Percentiles rank a stretch among this genome's conserved stretches.
Evolutionary conservation across 495 filamentous ascomycete genomes (phyloP).

Genomic region (Penicillium chermesinum): DNA sequence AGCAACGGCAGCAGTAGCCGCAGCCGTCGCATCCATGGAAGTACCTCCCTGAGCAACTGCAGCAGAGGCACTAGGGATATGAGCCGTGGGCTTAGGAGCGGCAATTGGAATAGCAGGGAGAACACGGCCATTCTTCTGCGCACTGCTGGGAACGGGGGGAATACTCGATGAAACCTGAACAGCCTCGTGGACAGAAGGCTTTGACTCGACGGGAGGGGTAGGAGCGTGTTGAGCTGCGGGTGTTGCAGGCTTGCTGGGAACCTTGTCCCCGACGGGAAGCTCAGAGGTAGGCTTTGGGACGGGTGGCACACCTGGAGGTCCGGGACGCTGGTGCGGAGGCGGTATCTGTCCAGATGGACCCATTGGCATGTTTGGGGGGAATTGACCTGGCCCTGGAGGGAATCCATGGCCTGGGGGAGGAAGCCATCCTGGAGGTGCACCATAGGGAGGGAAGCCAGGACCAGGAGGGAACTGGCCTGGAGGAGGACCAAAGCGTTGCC

Average conservation of each 20-base stretch:
- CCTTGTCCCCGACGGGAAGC: constrained; percentile 37
- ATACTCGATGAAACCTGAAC: constrained; percentile 49
- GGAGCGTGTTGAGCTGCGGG: constrained; percentile 40
- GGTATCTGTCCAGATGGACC: constrained; percentile 48
- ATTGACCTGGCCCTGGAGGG: constrained; percentile 57
- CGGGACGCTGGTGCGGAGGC: constrained; percentile 42
- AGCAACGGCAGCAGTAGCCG: constrained; percentile 79
- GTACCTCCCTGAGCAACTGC: constrained; percentile 27
- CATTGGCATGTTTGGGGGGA: constrained; percentile 46
- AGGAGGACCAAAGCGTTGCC: constrained; percentile 52
- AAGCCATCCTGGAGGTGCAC: constrained; percentile 71
- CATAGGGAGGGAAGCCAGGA: constrained; percentile 52
- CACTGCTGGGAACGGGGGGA: constrained; percentile 28
- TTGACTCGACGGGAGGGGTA: constrained; percentile 61
- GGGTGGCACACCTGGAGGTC: constrained; percentile 26
- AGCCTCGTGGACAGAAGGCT: constrained; percentile 51
- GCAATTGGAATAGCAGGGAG: constrained; percentile 61
- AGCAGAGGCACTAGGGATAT: constrained; percentile 29
- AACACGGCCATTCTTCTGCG: constrained; percentile 62
- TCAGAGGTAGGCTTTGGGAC: constrained; percentile 36
- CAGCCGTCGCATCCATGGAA: constrained; percentile 70
- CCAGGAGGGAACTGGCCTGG: constrained; percentile 56
- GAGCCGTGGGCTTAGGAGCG: constrained; percentile 40
- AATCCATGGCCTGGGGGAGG: constrained; percentile 77
- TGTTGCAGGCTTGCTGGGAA: constrained; percentile 34